These are phyloP conservation scores for Candida maesae DNA, from an alignment of 805 yeast species.

Conservation along the genomic window DNA sequence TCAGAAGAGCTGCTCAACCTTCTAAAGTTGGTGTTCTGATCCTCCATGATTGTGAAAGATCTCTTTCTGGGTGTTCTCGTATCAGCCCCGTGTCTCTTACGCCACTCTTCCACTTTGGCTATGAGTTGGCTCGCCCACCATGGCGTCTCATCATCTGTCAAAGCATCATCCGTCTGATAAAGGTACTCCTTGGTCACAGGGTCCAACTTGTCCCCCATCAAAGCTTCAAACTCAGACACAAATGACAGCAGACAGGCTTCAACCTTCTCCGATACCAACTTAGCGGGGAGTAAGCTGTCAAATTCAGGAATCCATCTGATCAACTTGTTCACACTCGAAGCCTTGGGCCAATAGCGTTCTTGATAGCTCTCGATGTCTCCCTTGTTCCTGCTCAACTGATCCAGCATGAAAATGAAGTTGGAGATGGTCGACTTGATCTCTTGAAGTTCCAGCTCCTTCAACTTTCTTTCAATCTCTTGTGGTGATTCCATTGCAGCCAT, in stretches of 20 bases:
- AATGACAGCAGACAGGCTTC: constrained; percentile 3
- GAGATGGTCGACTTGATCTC: constrained; percentile 8
- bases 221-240: constrained; percentile 5
- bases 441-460: constrained; percentile 1
- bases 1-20: constrained; percentile 2
- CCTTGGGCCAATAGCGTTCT: constrained; percentile 11
- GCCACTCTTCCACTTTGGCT: constrained; percentile 7
- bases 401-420: constrained; percentile 6
- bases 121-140: constrained; percentile 6
- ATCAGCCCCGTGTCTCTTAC: background rate
- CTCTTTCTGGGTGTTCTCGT: constrained; percentile 10
- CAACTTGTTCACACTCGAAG: constrained; percentile 7
- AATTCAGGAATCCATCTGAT: constrained; percentile 8
- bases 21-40: constrained; percentile 2
- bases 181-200: constrained; percentile 1
- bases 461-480: background rate
- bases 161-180: background rate
- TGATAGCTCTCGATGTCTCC: constrained; percentile 5
- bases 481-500: background rate
- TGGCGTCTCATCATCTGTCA: too few relatives aligned
- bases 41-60: constrained; percentile 9
- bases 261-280: constrained; percentile 2
- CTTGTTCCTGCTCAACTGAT: constrained; percentile 4
- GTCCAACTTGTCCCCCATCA: constrained; percentile 1
- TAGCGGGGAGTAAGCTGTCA: constrained; percentile 7